These are phyloP conservation scores for Hirsutella thompsonii DNA, from an alignment of 2,329 filamentous ascomycete genomes.

Conservation along the genomic window DNA sequence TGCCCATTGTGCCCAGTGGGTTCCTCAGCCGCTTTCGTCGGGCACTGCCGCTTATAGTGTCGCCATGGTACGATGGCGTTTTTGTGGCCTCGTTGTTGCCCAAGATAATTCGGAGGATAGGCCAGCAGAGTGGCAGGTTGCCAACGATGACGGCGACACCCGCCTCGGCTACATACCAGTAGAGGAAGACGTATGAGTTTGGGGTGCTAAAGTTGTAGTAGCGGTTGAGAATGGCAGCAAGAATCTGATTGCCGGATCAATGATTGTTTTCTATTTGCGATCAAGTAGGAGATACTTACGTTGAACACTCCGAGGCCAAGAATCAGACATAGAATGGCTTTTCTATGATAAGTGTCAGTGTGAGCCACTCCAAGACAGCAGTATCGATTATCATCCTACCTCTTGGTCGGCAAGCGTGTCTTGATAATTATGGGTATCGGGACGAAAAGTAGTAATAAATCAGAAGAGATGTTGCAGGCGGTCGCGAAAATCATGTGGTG, in stretches of 20 bases:
- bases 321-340: constrained; percentile 37
- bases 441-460: constrained; percentile 29
- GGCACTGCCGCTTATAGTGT: constrained; percentile 6
- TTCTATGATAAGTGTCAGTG: constrained; percentile 18
- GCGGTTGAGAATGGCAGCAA: constrained; percentile 46
- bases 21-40: constrained; percentile 5
- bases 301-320: constrained; percentile 43
- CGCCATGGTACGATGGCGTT: constrained; percentile 11
- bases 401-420: constrained; percentile 21
- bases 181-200: constrained; percentile 41
- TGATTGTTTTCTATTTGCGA: not conserved
- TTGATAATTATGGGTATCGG: constrained; percentile 30
- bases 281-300: constrained; percentile 5
- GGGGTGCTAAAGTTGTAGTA: constrained; percentile 46
- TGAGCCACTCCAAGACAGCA: no score
- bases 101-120: constrained; percentile 33
- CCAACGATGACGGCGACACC: constrained; percentile 46
- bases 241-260: constrained; percentile 24
- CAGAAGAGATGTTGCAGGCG: constrained; percentile 33
- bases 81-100: constrained; percentile 10
- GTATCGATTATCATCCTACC: no score
- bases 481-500: constrained; percentile 33
- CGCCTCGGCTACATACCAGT: constrained; percentile 48
- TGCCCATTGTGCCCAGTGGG: constrained; percentile 4
- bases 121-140: constrained; percentile 48